phyloP scores from a whole-genome alignment of 805 yeast genomes.

The Candida pini region DNA sequence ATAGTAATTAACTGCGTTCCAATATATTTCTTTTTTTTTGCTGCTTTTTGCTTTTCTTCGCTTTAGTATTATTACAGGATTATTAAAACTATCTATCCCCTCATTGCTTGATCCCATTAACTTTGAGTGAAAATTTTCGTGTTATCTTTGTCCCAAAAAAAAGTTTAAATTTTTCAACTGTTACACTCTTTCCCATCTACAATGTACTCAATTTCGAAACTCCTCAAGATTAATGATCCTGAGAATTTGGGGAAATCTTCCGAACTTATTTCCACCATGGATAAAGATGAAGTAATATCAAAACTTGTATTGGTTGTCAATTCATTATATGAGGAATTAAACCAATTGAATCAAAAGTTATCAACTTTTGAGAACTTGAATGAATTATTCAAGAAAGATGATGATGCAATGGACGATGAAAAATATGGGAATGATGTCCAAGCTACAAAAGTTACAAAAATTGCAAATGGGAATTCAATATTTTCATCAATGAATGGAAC shows the following conservation, averaged over 20 bases:
- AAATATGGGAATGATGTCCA: neutral
- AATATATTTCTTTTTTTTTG: too few species aligned
- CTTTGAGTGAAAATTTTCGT: too few species aligned
- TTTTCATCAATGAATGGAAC: slow-evolving; percentile 22
- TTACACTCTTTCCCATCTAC: too few species aligned
- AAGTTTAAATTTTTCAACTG: too few species aligned
- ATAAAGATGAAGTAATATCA: slow-evolving; percentile 18
- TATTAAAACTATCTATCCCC: too few species aligned
- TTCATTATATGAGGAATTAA: slow-evolving; percentile 14
- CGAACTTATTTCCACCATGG: slow-evolving; percentile 12
- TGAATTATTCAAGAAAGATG: slow-evolving; percentile 14
- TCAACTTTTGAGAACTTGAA: slow-evolving; percentile 16
- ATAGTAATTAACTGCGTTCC: too few species aligned
- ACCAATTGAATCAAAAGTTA: slow-evolving; percentile 12
- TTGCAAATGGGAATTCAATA: slow-evolving; percentile 7
- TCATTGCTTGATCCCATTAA: too few species aligned
- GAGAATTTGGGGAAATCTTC: slow-evolving; percentile 13
- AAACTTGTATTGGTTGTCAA: slow-evolving; percentile 15
- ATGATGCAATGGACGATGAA: slow-evolving; percentile 7
- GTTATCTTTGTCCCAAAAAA: neutral
- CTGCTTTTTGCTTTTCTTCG: too few species aligned
- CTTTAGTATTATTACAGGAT: too few species aligned
- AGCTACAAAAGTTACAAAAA: slow-evolving; percentile 13
- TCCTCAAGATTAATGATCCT: slow-evolving; percentile 16
- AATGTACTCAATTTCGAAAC: slow-evolving; percentile 12